These are phyloP conservation scores for Fusarium sp. DNA, from an alignment of 2,329 filamentous ascomycete genomes.

Conservation along the genomic window DNA sequence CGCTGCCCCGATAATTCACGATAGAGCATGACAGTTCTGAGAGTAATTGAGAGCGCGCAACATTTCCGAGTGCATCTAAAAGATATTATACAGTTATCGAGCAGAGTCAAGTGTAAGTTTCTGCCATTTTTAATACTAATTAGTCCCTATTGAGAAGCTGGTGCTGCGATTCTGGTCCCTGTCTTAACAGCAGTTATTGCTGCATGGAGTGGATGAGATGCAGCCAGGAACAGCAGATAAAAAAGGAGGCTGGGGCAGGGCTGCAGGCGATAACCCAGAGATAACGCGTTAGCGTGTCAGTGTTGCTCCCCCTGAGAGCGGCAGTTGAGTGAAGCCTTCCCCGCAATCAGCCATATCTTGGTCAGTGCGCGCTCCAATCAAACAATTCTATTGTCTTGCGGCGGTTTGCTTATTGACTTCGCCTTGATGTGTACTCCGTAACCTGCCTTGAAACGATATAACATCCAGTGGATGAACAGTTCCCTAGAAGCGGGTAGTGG, in stretches of 20 bases:
- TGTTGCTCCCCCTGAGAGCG: constrained; percentile 21
- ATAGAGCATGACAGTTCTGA: constrained; percentile 18
- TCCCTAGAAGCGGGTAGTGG: not conserved
- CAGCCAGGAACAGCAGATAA: constrained; percentile 13
- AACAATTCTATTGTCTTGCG: not conserved
- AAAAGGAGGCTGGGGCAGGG: constrained; percentile 46
- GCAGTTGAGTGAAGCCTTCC: not conserved
- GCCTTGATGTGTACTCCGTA: not conserved
- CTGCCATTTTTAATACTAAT: not conserved
- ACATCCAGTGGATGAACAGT: not conserved
- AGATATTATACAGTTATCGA: too few relatives aligned
- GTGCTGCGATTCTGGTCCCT: not conserved
- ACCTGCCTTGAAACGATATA: not conserved
- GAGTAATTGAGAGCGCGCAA: not conserved
- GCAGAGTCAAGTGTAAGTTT: not conserved
- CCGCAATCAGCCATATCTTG: not conserved
- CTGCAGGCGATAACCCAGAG: constrained; percentile 24
- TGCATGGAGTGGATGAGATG: constrained; percentile 39
- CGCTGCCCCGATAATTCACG: constrained; percentile 39
- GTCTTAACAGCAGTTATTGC: constrained; percentile 47
- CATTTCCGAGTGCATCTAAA: not conserved
- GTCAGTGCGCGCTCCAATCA: not conserved
- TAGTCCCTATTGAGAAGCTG: not conserved
- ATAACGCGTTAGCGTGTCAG: not conserved
- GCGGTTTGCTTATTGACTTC: not conserved